phyloP scores from a whole-genome alignment of 768 basidiomycete species.

The Russula dissimulans region DNA sequence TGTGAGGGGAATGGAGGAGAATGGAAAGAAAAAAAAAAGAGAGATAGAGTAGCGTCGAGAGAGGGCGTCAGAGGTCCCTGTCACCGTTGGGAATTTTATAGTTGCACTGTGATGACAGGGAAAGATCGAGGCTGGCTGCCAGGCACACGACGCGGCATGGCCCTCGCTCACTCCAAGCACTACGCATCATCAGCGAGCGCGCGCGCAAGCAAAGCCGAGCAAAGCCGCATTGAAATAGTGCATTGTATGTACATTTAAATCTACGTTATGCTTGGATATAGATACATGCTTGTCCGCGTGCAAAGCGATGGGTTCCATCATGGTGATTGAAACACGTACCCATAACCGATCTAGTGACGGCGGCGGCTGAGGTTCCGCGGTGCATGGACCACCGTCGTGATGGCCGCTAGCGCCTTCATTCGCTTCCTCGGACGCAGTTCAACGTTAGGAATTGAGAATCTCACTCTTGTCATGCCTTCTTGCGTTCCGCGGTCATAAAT shows the following conservation, averaged over 20 bases:
- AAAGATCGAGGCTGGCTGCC: not conserved
- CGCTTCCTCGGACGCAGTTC: not conserved
- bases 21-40: not conserved
- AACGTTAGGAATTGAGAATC: not conserved
- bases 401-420: not conserved
- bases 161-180: not conserved
- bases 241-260: not conserved
- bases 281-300: not conserved
- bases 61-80: not conserved
- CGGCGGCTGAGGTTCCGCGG: not conserved
- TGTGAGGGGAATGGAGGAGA: slow-evolving; percentile 26
- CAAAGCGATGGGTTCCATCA: no score
- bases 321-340: not conserved
- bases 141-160: not conserved
- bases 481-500: not conserved
- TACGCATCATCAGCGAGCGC: not conserved
- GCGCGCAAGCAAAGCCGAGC: not conserved
- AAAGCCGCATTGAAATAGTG: no score
- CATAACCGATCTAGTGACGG: no score
- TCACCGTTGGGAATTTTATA: not conserved
- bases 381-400: not conserved
- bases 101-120: not conserved
- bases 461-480: not conserved
- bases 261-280: not conserved
- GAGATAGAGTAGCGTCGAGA: not conserved